Base-by-base conservation (phyloP, 768 basidiomycete species). In the Boletus bicolor region DNA sequence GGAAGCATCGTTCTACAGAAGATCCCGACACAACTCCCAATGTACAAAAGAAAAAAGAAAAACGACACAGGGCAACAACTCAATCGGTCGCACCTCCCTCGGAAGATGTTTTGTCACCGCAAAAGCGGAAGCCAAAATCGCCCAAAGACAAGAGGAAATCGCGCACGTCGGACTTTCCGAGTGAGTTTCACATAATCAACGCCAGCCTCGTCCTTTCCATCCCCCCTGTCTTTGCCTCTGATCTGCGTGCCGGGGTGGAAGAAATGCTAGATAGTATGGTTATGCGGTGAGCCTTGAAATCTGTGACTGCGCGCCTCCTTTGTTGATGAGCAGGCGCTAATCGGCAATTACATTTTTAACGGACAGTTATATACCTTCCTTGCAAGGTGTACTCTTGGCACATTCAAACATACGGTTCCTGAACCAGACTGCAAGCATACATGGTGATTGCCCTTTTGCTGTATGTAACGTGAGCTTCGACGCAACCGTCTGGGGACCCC, bases 211-310 rank as follows among this genome's bases (percentile, higher is more conserved):
- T 80, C 26, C 75, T 96, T 41, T 85, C 90, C 10, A 79, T 97
- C 15, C 82, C 94, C 30, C 94, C 94, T 1, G 78, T 88, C 42
- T 96, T 93, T 69, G 82, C 90, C 15, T 79, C 75, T 42, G 82
- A 89, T 71, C 81, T 87, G n/a, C 76, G 80, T 10, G 75, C 72
- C 39, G 95, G 95, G 7, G 90, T 84, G 17, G 84, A 88, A 66
- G 93, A 98, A 73, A 85, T 94, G 82, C 75, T 98, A 17, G 93
- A 98, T 71, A 91, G 90, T 8, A 89, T 97, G 89, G 75, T 96
- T 14, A 96, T 98, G 95, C 85, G 91, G 95, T 94, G 66, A 63
- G 82, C 73, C 21, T 48, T 24, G 48, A n/a, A 44, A 51, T 39
- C 35, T 39, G 45, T 57, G 56, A 57, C 56, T 55, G 36, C 17